phyloP scores from a whole-genome alignment of 2,329 filamentous ascomycete genomes.

The Colletotrichum godetiae region DNA sequence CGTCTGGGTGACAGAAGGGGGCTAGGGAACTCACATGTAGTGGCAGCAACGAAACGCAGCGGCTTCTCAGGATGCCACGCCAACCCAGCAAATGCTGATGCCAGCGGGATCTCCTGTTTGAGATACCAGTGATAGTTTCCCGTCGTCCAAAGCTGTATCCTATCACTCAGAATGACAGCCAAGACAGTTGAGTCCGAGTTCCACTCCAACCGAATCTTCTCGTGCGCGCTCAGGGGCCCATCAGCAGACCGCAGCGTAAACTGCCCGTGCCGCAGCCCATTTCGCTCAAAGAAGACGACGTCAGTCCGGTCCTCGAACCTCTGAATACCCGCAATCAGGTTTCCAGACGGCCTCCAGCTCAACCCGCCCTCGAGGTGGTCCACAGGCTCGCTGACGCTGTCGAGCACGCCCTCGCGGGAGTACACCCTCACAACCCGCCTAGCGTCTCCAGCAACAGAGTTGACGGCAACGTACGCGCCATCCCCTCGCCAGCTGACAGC shows the following conservation, averaged over 20 bases:
- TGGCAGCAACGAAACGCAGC: conserved; percentile 71
- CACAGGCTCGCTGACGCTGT: conserved; percentile 94
- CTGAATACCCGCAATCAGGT: conserved; percentile 89
- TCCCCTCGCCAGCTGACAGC: conserved; percentile 95
- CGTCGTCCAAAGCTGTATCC: conserved; percentile 95
- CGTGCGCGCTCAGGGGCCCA: conserved; percentile 64
- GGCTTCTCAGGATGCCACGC: conserved; percentile 90
- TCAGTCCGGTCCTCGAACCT: conserved; percentile 76
- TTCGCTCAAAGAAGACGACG: conserved; percentile 95
- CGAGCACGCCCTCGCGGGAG: conserved; percentile 87
- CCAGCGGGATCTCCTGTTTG: conserved; percentile 82
- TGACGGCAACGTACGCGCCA: conserved; percentile 90
- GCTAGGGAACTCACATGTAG: conserved; percentile 53
- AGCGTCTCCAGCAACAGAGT: conserved; percentile 74
- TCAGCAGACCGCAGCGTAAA: conserved; percentile 81
- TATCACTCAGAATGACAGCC: conserved; percentile 79
- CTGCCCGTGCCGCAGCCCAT: conserved; percentile 95
- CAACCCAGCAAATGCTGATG: conserved; percentile 48
- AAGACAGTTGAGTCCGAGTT: conserved; percentile 93
- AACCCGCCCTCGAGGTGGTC: conserved; percentile 88
- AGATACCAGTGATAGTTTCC: conserved; percentile 99
- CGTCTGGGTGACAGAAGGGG: background rate
- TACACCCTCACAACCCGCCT: conserved; percentile 90
- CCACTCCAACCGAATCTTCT: conserved; percentile 79
- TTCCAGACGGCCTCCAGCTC: conserved; percentile 92